Base-by-base conservation (phyloP, 2,329 filamentous ascomycete genomes). In the Beauveria pseudobassiana region DNA sequence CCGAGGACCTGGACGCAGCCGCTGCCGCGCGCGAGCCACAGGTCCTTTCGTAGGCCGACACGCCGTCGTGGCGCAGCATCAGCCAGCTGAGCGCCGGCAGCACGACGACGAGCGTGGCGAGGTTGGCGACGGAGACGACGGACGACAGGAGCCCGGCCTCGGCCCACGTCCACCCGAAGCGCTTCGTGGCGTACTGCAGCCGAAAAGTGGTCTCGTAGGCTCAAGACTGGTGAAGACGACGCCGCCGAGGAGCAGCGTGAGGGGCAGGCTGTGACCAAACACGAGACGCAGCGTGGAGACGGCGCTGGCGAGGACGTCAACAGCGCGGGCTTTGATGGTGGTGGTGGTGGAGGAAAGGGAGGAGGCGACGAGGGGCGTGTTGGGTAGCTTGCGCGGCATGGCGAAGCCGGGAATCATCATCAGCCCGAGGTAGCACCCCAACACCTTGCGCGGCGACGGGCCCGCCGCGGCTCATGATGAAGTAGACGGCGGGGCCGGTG, bases 211-310 rank as follows among this genome's bases (percentile, higher is more conserved):
- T 26, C 51, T 63, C 62, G 38, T 56, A 60, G 14, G 42, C 50
- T 18, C 62, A n/a, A n/a, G n/a, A n/a, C n/a, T n/a, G n/a, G 56
- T 61, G 51, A 63, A 63, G 26, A 56, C 40, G 46, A 63, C 16
- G 45, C 62, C 51, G 38, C 42, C 8, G 22, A 63, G 56, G 28
- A 63, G 62, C 7, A 63, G 48, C 9, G 43, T 52, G 38, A 60
- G 50, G n/a, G 12, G 51, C 18, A 63, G 30, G 45, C 28, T 60
- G 8, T 43, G 34, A 9, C 34, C 22, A 16, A 63, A 63, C 3
- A 61, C 20, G 38, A 50, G 56, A n/a, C 46, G 52, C 2, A 60
- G 43, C 16, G 51, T 46, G 2, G 34, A 14, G 28, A 20, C 22
- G 7, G 62, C 26, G 50, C 18, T 51, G n/a, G 20, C 14, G 24